Base-by-base conservation (phyloP, 2,329 filamentous ascomycete genomes). In the Colletotrichum viniferum region DNA sequence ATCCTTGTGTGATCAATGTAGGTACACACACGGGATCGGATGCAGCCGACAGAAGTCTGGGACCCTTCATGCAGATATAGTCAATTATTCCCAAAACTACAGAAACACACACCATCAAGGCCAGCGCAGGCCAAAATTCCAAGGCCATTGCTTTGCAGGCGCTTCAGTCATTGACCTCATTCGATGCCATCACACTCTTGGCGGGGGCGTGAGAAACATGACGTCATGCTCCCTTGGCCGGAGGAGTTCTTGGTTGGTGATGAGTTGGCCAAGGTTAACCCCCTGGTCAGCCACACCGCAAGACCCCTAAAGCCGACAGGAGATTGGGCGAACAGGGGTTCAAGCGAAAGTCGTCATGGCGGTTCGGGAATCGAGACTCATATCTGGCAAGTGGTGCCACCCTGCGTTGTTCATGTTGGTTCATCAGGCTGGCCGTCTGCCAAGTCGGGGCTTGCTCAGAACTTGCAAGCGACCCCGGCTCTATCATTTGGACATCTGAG, bases 211-310 rank as follows among this genome's bases (percentile, higher is more conserved):
- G 18, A 26, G 3, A 16, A 10, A 6, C 7, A 67, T 75, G 73
- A 75, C 73, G 69, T 75, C 73, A 75, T 68, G 7, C 14, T 48
- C 34, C 13, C 48, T 64, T 48, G 69, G 68, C 18, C 28, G 34
- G 14, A 18, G 10, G 5, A 21, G 43, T 56, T 32, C 69, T 69
- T 68, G 69, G 69, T 75, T 69, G 73, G 56, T 58, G 73, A 58
- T 52, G 56, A n/a, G 34, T 24, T 69, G 58, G 56, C 73, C 73
- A 75, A 73, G 73, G 73, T 24, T 28, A 64, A 68, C 24, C 24
- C 69, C 73, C 70, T 52, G 67, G 69, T 43, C 66, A 75, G 69
- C 73, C 69, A 64, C 69, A 68, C 63, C 69, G 69, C 73, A 69
- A 73, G 32, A 43, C 12, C 26, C 43, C 24, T 18, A 48, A 36